Percentiles rank a stretch among this genome's conserved stretches.
phyloP scores from a whole-genome alignment of 2,329 filamentous ascomycete genomes.

The Ophiostoma angusticollis region DNA sequence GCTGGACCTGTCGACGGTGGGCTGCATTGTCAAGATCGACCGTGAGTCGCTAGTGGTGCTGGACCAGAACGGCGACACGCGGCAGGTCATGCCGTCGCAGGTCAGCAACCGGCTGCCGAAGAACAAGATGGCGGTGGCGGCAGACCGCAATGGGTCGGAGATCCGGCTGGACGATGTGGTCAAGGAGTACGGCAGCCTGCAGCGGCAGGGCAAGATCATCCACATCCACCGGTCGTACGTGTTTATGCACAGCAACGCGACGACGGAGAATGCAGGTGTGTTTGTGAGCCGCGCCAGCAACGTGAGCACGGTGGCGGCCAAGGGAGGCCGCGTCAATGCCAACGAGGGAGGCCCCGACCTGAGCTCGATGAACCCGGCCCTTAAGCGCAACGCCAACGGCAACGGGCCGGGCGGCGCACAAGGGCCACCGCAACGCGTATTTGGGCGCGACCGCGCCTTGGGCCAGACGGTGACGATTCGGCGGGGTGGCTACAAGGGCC shows the following conservation, averaged over 20 bases:
- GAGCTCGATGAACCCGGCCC: conserved; percentile 80
- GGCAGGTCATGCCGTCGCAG: conserved; percentile 77
- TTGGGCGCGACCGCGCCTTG: conserved; percentile 70
- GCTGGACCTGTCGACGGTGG: conserved; percentile 83
- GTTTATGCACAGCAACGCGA: conserved; percentile 75
- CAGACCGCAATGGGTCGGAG: conserved; percentile 85
- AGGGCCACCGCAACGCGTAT: conserved; percentile 60
- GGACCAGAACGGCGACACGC: conserved; percentile 76
- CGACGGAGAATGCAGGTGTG: conserved; percentile 76
- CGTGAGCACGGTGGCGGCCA: conserved; percentile 84
- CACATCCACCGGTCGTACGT: conserved; percentile 90
- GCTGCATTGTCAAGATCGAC: conserved; percentile 88
- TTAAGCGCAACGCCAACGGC: conserved; percentile 55
- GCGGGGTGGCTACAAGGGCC: conserved; percentile 80
- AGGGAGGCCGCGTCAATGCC: conserved; percentile 66
- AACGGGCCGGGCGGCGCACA: conserved; percentile 37
- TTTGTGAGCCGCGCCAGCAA: conserved; percentile 79
- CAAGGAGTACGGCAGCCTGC: conserved; percentile 77
- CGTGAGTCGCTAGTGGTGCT: conserved; percentile 81
- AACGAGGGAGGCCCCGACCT: conserved; percentile 59
- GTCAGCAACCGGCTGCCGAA: conserved; percentile 80
- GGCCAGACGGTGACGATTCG: conserved; percentile 85
- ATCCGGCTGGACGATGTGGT: conserved; percentile 86
- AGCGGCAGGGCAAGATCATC: conserved; percentile 75
- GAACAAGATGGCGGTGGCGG: conserved; percentile 75